Evolutionary conservation across 2,329 filamentous ascomycete genomes (phyloP).

Genomic region (Diatrype stigma): DNA sequence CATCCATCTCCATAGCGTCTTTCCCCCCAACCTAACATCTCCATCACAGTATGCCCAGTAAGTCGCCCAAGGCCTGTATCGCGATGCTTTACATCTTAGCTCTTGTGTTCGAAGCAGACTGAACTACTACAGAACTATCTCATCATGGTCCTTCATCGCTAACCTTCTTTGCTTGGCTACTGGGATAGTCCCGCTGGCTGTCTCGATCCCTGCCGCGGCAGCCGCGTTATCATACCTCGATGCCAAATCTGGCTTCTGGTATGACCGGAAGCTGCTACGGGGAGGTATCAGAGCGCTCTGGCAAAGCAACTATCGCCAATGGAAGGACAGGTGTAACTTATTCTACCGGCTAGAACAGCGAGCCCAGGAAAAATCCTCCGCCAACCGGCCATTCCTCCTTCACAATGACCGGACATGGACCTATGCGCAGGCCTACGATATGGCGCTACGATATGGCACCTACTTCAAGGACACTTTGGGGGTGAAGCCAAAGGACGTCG

Average conservation of each 20-base stretch:
- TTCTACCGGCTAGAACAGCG: constrained; percentile 73
- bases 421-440: constrained; percentile 71
- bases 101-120: too few species aligned
- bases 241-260: constrained; percentile 61
- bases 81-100: too few species aligned
- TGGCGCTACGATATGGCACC: constrained; percentile 64
- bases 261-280: constrained; percentile 61
- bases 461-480: constrained; percentile 65
- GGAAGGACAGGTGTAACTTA: constrained; percentile 58
- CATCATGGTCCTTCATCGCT: too few species aligned
- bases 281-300: constrained; percentile 44
- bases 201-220: constrained; percentile 57
- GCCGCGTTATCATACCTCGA: constrained; percentile 75
- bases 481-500: constrained; percentile 67
- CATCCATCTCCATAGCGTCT: too few species aligned
- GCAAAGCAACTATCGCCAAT: constrained; percentile 43
- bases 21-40: too few species aligned
- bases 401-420: constrained; percentile 68
- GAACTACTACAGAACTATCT: too few species aligned
- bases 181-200: constrained; percentile 45
- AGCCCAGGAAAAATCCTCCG: constrained; percentile 48
- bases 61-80: constrained; percentile 1
- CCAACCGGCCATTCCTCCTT: constrained; percentile 57
- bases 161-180: background rate
- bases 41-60: constrained; percentile 13